These are phyloP conservation scores for Neonectria magnoliae DNA, from an alignment of 2,329 filamentous ascomycete genomes.

Conservation along the genomic window DNA sequence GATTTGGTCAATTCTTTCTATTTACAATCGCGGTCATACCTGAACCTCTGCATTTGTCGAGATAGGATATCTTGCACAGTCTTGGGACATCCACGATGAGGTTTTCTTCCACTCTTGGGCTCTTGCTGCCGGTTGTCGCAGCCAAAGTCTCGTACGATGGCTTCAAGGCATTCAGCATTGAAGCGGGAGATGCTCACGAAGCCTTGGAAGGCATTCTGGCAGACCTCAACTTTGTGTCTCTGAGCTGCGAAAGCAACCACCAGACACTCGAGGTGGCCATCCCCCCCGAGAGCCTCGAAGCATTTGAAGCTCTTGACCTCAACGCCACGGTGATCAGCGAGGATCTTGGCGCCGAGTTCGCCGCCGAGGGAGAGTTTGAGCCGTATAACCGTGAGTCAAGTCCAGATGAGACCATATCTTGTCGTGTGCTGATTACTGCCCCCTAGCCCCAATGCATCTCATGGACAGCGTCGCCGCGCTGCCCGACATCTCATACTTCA, in stretches of 20 bases:
- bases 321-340: conserved; percentile 34
- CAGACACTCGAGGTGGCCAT: conserved; percentile 40
- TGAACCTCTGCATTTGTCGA: not conserved
- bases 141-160: conserved; percentile 39
- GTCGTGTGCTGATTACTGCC: not conserved
- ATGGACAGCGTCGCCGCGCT: not conserved
- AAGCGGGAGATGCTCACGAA: conserved; percentile 27
- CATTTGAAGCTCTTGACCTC: conserved; percentile 37
- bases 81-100: conserved; percentile 18
- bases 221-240: conserved; percentile 34
- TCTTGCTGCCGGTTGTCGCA: conserved; percentile 24
- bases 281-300: conserved; percentile 34
- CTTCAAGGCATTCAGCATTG: conserved; percentile 42
- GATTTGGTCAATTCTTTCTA: not conserved
- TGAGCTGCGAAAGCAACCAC: conserved; percentile 39
- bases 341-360: conserved; percentile 40
- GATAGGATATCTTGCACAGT: not conserved
- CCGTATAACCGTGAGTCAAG: conserved; percentile 23
- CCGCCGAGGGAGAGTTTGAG: conserved; percentile 34
- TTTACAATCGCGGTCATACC: not conserved
- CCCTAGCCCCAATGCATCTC: conserved; percentile 12
- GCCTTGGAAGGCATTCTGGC: conserved; percentile 28
- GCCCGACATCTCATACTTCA: conserved; percentile 55
- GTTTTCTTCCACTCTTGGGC: conserved; percentile 5
- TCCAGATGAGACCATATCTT: accelerated